Evolutionary conservation across 192 early-diverging fungal genomes (phyloP).

Genomic region (Coemansia sp.): DNA sequence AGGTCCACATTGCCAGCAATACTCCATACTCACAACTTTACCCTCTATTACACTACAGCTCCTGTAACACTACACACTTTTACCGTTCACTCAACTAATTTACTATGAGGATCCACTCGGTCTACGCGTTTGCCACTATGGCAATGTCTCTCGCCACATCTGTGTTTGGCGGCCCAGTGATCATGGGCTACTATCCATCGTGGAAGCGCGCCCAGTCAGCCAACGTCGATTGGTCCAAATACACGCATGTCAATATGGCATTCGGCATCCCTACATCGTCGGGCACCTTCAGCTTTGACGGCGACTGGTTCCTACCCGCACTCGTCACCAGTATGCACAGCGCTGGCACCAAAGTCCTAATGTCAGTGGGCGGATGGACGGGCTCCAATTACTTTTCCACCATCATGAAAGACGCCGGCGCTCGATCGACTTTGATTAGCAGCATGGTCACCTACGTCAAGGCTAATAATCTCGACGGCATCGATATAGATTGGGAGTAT

Average conservation of each 20-base stretch:
- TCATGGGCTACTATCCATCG: conserved; percentile 47
- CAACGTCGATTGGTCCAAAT: conserved; percentile 46
- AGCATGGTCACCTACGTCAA: conserved; percentile 52
- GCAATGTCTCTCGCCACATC: not conserved
- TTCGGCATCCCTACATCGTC: conserved; percentile 56
- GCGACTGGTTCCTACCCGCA: conserved; percentile 34
- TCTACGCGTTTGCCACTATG: not conserved
- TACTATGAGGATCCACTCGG: conserved; percentile 8
- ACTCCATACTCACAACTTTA: not conserved
- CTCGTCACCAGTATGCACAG: conserved; percentile 59
- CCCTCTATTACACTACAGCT: not conserved
- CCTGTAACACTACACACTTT: not conserved
- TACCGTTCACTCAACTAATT: not conserved
- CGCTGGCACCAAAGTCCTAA: conserved; percentile 60
- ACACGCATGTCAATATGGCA: conserved; percentile 74
- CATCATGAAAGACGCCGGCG: conserved; percentile 34
- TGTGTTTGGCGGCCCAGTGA: conserved; percentile 9
- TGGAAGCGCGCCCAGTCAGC: conserved; percentile 41
- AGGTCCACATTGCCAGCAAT: not conserved
- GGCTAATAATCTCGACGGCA: conserved; percentile 60
- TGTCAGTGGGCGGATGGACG: conserved; percentile 74
- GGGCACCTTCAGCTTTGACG: conserved; percentile 42
- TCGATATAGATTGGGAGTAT: conserved; percentile 82
- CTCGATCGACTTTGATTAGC: conserved; percentile 48
- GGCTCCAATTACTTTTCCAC: conserved; percentile 59